Evolutionary conservation across 179 eudicot species (phyloP), one percentile per base, ranked within the genome.

Genomic region (Beta lomatogona): DNA sequence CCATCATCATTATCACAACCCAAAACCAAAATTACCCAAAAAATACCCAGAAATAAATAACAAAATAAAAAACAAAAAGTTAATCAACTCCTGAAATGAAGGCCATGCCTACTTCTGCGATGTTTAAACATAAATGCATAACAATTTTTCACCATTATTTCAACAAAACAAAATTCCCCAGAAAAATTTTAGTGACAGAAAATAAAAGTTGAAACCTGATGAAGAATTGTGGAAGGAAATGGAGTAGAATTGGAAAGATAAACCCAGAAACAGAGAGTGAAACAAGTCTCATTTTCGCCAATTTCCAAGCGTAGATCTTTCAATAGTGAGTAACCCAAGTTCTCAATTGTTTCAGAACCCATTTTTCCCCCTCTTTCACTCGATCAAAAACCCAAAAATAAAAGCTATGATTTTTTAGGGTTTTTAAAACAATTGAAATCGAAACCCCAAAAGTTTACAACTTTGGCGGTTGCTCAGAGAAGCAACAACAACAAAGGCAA

Each of bases 231-330:
- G 63, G 88, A 87, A 72, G 98, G 94, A 73, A 90, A 88, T 6
- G 90, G 83, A 65, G 88, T 81, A 60, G 88, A 86, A 75, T 10
- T 77, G 15, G 83, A 80, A 11, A 93, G 86, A 82, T 86, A 93
- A 88, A 91, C 85, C 98, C 98, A 94, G 83, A 94, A 91, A 81
- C 95, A 90, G 60, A 94, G 67, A 76, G 82, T 75, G 52, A 93
- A 91, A 77, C 55, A 88, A 78, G 68, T 15, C 50, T 79, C 73
- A 18, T 80, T 58, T 8, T 44, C 74, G 11, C 64, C 83, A 71
- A 93, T 76, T 76, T 89, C 89, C 65, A 94, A 82, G 28, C 82
- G 73, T 44, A 94, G 83, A 82, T 94, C 92, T 78, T 88, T 89
- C 90, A 91, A 80, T 61, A 45, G 44, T 14, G 87, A 82, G 82